A percentile compares a stretch with the other conserved stretches of the same genome.
Evolutionary conservation across 2,329 filamentous ascomycete genomes (phyloP).

Genomic region (Colletotrichum phormii): DNA sequence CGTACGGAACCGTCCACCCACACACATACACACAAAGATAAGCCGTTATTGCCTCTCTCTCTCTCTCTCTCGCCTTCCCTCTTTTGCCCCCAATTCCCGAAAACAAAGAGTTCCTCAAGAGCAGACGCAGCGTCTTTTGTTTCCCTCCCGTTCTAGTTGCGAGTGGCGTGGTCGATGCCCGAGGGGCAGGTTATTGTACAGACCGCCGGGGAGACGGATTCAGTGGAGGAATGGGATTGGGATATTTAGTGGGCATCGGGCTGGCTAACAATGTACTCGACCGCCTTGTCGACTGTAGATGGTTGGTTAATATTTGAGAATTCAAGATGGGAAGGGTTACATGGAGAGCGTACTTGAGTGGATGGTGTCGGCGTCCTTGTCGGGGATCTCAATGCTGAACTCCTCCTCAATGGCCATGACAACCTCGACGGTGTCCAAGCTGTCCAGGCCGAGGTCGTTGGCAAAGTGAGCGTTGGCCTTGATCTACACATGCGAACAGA

Average conservation of each 20-base stretch:
- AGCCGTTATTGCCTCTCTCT: constrained; percentile 14
- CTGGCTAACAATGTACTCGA: constrained; percentile 93
- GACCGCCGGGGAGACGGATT: constrained; percentile 35
- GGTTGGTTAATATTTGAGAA: constrained; percentile 23
- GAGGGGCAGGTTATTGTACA: constrained; percentile 36
- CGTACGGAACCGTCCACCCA: constrained; percentile 27
- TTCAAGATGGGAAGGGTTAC: not conserved
- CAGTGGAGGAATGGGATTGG: constrained; percentile 4
- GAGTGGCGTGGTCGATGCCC: constrained; percentile 35
- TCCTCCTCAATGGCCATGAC: constrained; percentile 99
- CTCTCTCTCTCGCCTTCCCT: not conserved
- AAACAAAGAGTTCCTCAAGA: constrained; percentile 13
- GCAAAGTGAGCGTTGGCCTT: constrained; percentile 88
- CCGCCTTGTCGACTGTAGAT: constrained; percentile 85
- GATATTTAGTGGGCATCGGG: constrained; percentile 80
- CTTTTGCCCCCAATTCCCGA: constrained; percentile 8
- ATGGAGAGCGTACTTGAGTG: constrained; percentile 80
- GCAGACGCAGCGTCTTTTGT: constrained; percentile 25
- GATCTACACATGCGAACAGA: constrained; percentile 68
- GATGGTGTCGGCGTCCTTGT: constrained; percentile 95
- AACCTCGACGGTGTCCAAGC: constrained; percentile 97
- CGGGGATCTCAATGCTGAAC: constrained; percentile 94
- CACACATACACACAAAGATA: constrained; percentile 19
- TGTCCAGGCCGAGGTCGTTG: constrained; percentile 97
- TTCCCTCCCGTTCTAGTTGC: constrained; percentile 26